Conservation (phyloP, 495 filamentous ascomycete genomes). For the Astrocystis sublimbata region DNA sequence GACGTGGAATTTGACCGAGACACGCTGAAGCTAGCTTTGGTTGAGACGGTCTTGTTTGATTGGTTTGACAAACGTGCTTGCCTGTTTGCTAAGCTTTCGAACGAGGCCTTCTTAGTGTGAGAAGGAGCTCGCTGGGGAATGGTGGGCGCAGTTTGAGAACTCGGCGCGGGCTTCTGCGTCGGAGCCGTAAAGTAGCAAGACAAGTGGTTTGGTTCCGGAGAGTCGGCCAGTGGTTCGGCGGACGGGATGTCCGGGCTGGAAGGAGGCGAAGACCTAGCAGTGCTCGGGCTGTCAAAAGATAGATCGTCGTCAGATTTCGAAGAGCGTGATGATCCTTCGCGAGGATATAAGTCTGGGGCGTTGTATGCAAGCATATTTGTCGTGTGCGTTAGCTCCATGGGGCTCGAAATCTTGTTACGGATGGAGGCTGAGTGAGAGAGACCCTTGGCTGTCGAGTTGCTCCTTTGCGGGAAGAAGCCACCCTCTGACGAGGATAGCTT, state of each 20-base stretch:
- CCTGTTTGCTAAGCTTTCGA: constrained; percentile 60
- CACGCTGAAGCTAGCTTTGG: constrained; percentile 47
- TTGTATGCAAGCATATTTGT: constrained; percentile 96
- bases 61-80: constrained; percentile 55
- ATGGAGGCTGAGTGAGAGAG: constrained; percentile 36
- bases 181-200: constrained; percentile 73
- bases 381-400: constrained; percentile 83
- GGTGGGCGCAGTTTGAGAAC: constrained; percentile 54
- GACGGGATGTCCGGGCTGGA: constrained; percentile 77
- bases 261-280: constrained; percentile 57
- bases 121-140: constrained; percentile 77
- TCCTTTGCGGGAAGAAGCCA: constrained; percentile 43
- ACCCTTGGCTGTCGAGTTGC: constrained; percentile 45
- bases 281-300: constrained; percentile 59
- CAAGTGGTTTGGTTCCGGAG: constrained; percentile 73
- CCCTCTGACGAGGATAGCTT: constrained; percentile 45
- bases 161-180: constrained; percentile 39
- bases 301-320: constrained; percentile 55
- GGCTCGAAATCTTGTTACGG: constrained; percentile 77
- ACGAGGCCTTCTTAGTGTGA: constrained; percentile 72
- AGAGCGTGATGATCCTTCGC: constrained; percentile 56
- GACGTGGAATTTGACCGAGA: constrained; percentile 51
- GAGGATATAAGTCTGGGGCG: constrained; percentile 73
- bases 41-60: constrained; percentile 43
- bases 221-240: constrained; percentile 55